A percentile compares a stretch with the other conserved stretches of the same genome.
Conservation (phyloP, 169 alveolate genomes). For the Eimeria acervulina region DNA sequence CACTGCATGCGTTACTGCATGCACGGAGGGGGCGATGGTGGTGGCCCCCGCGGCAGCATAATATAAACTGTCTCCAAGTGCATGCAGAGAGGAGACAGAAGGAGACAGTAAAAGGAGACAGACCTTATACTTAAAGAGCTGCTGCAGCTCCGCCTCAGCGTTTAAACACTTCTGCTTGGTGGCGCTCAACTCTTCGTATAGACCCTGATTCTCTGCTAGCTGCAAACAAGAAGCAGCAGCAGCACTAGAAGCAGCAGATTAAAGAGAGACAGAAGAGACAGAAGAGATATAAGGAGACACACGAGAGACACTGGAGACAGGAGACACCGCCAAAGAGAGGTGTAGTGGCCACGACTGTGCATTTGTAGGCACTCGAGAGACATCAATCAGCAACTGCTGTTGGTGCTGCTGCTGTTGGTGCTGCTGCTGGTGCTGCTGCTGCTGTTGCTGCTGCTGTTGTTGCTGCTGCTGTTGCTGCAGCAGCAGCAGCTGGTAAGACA, state of each 20-base stretch:
- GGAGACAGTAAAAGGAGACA: neutral
- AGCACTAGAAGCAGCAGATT: neutral
- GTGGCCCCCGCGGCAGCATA: no score
- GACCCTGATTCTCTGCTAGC: neutral
- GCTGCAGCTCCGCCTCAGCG: slow-evolving; percentile 28
- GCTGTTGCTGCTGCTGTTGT: neutral
- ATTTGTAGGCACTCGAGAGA: no score
- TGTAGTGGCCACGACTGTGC: no score
- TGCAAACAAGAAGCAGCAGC: no score
- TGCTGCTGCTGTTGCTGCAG: neutral
- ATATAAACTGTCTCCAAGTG: neutral
- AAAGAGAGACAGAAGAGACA: neutral
- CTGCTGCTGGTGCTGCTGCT: neutral
- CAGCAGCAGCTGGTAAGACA: neutral
- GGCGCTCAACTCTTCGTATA: neutral
- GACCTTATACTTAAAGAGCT: slow-evolving; percentile 28
- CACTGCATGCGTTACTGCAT: no score
- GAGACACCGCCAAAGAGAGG: no score
- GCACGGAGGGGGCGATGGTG: no score
- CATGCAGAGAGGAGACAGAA: neutral
- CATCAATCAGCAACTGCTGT: no score
- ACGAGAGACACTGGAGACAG: neutral
- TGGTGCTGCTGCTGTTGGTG: neutral
- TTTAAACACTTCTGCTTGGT: slow-evolving; percentile 10
- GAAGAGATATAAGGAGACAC: neutral